Percentiles rank a stretch among this genome's conserved stretches.
phyloP scores from a whole-genome alignment of 352 stramenopile species.

The Phytopythium mirpurense region DNA sequence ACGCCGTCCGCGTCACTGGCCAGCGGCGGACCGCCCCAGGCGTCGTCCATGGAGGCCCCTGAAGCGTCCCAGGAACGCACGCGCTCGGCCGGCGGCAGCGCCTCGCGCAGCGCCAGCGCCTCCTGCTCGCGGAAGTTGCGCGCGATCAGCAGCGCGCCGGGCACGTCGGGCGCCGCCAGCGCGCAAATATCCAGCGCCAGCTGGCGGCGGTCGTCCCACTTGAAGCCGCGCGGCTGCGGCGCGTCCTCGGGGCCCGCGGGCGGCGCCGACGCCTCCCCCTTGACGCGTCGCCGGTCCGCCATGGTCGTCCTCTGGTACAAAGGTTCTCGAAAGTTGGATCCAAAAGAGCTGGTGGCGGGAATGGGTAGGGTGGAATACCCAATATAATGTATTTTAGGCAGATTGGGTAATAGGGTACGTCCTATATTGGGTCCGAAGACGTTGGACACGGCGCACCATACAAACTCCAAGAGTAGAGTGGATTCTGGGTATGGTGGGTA shows the following conservation, averaged over 20 bases:
- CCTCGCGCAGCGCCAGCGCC: slow-evolving; percentile 24
- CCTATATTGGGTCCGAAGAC: background rate
- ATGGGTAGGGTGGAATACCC: background rate
- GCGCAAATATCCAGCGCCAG: slow-evolving; percentile 64
- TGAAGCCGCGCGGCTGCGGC: slow-evolving; percentile 12
- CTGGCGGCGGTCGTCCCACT: slow-evolving; percentile 66
- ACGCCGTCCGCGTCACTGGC: background rate
- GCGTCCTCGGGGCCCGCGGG: background rate
- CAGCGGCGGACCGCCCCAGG: too few species aligned
- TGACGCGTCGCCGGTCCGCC: background rate
- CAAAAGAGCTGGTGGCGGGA: too few species aligned
- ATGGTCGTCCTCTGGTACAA: background rate
- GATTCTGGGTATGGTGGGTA: background rate
- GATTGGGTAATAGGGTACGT: background rate
- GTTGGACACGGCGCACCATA: background rate
- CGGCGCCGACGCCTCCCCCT: background rate
- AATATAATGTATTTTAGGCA: background rate
- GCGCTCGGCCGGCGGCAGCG: slow-evolving; percentile 16
- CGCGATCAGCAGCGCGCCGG: slow-evolving; percentile 60
- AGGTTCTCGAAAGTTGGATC: background rate
- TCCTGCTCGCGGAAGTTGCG: slow-evolving; percentile 25
- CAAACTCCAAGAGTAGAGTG: background rate
- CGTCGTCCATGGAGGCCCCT: slow-evolving; percentile 1
- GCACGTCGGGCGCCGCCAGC: slow-evolving; percentile 57
- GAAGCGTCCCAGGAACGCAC: background rate